Percentiles rank a stretch among this genome's conserved stretches.
phyloP scores from a whole-genome alignment of 805 yeast species.

The Candida silvicultrix region DNA sequence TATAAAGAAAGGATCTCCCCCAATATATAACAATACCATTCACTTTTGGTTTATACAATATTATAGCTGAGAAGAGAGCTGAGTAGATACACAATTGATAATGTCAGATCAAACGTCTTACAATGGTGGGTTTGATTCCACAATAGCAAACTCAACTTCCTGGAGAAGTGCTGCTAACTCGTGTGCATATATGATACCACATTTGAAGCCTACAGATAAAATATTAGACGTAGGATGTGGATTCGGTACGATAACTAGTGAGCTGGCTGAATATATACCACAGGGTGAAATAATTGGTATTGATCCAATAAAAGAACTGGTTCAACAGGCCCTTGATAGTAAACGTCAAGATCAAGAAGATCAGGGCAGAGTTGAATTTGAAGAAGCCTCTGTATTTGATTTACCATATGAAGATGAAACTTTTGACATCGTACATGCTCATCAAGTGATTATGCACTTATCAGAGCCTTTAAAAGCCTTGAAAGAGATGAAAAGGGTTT shows the following conservation, averaged over 20 bases:
- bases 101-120: slow-evolving; percentile 22
- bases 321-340: slow-evolving; percentile 12
- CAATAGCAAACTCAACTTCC: slow-evolving; percentile 24
- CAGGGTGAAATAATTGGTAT: slow-evolving; percentile 26
- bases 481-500: slow-evolving; percentile 30
- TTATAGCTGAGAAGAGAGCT: too few species aligned
- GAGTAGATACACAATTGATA: too few species aligned
- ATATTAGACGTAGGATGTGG: slow-evolving; percentile 39
- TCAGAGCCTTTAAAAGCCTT: slow-evolving; percentile 28
- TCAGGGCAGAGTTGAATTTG: neutral
- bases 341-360: neutral
- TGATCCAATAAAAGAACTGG: slow-evolving; percentile 25
- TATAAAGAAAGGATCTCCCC: too few species aligned
- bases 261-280: slow-evolving; percentile 25
- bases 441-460: slow-evolving; percentile 33
- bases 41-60: too few species aligned
- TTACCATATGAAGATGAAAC: slow-evolving; percentile 29
- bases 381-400: slow-evolving; percentile 25
- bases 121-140: slow-evolving; percentile 18
- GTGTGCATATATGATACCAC: slow-evolving; percentile 21
- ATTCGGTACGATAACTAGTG: slow-evolving; percentile 34
- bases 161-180: slow-evolving; percentile 30
- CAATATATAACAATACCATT: too few species aligned
- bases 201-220: slow-evolving; percentile 20
- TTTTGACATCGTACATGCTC: slow-evolving; percentile 34